Conservation (phyloP, 1,284 basidiomycete genomes). For the Naganishia albida region DNA sequence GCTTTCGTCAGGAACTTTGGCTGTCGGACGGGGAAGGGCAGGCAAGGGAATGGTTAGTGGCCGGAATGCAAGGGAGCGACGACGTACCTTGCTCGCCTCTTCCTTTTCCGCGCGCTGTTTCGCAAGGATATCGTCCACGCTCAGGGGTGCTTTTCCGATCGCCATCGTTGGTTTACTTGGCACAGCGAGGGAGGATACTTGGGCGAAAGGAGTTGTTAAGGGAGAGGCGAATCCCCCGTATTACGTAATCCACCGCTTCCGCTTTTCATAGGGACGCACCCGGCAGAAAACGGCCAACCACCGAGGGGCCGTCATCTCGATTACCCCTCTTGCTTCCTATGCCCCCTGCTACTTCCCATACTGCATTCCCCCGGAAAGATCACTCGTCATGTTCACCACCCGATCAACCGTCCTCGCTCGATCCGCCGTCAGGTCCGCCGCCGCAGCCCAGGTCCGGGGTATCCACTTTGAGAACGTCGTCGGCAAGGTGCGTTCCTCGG, state of each 20-base stretch:
- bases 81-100: conserved; percentile 75
- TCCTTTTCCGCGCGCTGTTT: conserved; percentile 85
- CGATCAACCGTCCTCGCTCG: conserved; percentile 31
- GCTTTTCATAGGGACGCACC: conserved; percentile 3
- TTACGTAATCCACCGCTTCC: not conserved
- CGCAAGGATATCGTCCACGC: conserved; percentile 74
- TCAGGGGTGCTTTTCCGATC: conserved; percentile 40
- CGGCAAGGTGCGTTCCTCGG: conserved; percentile 30
- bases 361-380: not conserved
- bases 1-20: conserved; percentile 87
- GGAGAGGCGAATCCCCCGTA: too few relatives aligned
- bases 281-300: conserved; percentile 3
- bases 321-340: not conserved
- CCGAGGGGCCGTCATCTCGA: not conserved
- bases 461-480: conserved; percentile 35
- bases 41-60: not conserved
- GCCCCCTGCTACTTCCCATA: too few relatives aligned
- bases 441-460: conserved; percentile 16
- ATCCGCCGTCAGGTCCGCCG: conserved; percentile 17
- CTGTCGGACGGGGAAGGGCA: conserved; percentile 53
- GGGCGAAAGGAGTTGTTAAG: too few relatives aligned
- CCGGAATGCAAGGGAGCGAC: not conserved
- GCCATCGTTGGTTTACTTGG: conserved; percentile 30
- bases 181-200: too few relatives aligned
- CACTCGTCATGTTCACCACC: not conserved